Conservation (phyloP, 1,284 basidiomycete genomes). For the Rhodofomes roseus region DNA sequence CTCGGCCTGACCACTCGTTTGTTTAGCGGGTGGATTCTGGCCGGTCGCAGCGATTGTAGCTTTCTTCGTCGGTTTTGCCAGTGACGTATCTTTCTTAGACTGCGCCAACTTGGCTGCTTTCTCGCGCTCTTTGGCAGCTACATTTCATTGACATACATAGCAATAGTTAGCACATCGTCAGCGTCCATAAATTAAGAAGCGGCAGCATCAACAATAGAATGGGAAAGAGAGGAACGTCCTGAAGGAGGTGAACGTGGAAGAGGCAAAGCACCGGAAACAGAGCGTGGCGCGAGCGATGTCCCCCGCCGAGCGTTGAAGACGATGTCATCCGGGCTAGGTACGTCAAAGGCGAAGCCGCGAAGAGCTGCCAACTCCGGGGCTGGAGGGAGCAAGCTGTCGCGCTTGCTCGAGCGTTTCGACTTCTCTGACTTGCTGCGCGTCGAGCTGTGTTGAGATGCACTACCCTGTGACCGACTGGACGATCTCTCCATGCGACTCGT, state of each 20-base stretch:
- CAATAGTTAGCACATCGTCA: constrained; percentile 37
- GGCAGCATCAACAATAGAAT: constrained; percentile 25
- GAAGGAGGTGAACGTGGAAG: constrained; percentile 12
- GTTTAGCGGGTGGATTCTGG: constrained; percentile 18
- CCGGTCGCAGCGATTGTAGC: constrained; percentile 32
- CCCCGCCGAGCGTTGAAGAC: constrained; percentile 77
- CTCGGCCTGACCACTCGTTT: constrained; percentile 46
- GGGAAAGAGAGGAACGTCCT: constrained; percentile 17
- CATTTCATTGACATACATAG: constrained; percentile 36
- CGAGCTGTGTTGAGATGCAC: constrained; percentile 12
- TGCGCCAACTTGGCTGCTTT: constrained; percentile 57
- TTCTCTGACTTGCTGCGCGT: constrained; percentile 9
- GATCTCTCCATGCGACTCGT: constrained; percentile 15
- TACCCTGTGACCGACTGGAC: constrained; percentile 13
- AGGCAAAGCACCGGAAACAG: constrained; percentile 27
- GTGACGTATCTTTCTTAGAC: constrained; percentile 37
- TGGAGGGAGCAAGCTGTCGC: constrained; percentile 14
- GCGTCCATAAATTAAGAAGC: constrained; percentile 35
- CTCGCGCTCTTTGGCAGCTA: constrained; percentile 75
- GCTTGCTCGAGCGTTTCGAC: constrained; percentile 14
- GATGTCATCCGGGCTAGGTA: constrained; percentile 86
- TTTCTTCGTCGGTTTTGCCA: constrained; percentile 32
- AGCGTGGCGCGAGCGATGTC: constrained; percentile 51
- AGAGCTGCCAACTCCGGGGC: constrained; percentile 29
- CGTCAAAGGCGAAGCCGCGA: constrained; percentile 63